Evolutionary conservation across 2,329 filamentous ascomycete species (phyloP), one percentile per base, ranked within the genome.

Genomic region (Sporothrix mexicana): DNA sequence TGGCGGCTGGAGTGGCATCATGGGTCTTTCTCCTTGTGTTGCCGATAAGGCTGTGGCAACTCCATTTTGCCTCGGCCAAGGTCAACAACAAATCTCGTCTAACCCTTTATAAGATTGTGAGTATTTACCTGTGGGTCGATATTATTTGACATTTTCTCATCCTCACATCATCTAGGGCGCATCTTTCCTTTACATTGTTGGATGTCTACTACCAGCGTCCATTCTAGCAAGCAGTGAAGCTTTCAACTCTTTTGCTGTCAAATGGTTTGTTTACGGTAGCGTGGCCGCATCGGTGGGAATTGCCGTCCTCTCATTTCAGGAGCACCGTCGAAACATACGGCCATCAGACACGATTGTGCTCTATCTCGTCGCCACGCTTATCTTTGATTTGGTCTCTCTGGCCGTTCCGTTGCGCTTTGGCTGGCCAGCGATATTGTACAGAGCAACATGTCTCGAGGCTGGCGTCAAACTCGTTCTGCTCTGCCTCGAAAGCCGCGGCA

Each of bases 361-460:
- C 1, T 74, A 74, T 53, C 73, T 74, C n/a, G 4, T 64, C 1
- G 57, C 64, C 9, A 61, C 62, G 9, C 45, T 57, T 6, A 15
- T 10, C 1, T n/a, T 70, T 10, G 71, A 74, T 20, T 9, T 69
- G 36, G 20, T 74, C 17, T 45, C 47, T 15, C n/a, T 74, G 45
- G 30, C 66, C 0, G 53, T 47, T 5, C 73, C 71, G 12, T 69
- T 47, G 36, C 62, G 17, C 30, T 30, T 45, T 17, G 30, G 82
- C 76, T 69, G 86, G 85, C 4, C 80, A 2, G 1, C 49, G 6
- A 20, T 51, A 1, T 68, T 67, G 8, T 43, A 51, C n/a, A 9
- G 55, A 3, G n/a, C 72, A 6, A 25, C 59, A 17, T 51, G 20
- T 15, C 9, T 51, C 9, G 49, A 74, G 45, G n/a, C 49, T n/a